phyloP scores from a whole-genome alignment of 2,329 filamentous ascomycete species.

The Paecilomyces sp. region DNA sequence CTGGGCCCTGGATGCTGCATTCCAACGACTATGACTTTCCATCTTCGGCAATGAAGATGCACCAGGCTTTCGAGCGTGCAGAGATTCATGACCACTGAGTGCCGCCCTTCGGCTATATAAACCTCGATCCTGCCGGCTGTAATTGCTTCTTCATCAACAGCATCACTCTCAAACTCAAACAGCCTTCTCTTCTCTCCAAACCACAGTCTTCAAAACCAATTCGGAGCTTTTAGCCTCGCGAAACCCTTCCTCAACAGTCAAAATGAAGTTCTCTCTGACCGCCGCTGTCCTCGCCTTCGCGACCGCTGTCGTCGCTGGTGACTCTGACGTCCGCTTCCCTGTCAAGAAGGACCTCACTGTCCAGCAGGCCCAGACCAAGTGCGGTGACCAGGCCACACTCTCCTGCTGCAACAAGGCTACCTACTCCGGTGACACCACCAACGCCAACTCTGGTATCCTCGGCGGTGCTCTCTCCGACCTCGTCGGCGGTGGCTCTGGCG shows the following conservation, averaged over 20 bases:
- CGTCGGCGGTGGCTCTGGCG: conserved; percentile 25
- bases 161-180: conserved; percentile 18
- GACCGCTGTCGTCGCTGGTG: conserved; percentile 25
- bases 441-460: conserved; percentile 24
- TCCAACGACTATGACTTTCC: conserved; percentile 13
- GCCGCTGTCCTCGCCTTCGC: conserved; percentile 27
- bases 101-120: conserved; percentile 25
- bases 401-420: conserved; percentile 34
- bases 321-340: conserved; percentile 26
- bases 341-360: conserved; percentile 24
- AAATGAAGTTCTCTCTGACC: conserved; percentile 31
- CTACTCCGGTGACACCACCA: conserved; percentile 28
- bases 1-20: conserved; percentile 22
- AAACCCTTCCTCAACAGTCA: conserved; percentile 22
- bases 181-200: conserved; percentile 7
- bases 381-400: conserved; percentile 30
- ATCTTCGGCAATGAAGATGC: conserved; percentile 4
- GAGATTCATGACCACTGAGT: conserved; percentile 11
- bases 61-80: conserved; percentile 4
- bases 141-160: conserved; percentile 18
- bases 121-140: conserved; percentile 9
- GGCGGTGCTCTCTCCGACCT: conserved; percentile 26
- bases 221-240: conserved; percentile 16
- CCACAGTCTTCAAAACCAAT: conserved; percentile 2
- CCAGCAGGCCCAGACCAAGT: conserved; percentile 32